Evolutionary conservation across 1,284 basidiomycete species (phyloP), one percentile per base, ranked within the genome.

Genomic region (Bjerkandera adusta): DNA sequence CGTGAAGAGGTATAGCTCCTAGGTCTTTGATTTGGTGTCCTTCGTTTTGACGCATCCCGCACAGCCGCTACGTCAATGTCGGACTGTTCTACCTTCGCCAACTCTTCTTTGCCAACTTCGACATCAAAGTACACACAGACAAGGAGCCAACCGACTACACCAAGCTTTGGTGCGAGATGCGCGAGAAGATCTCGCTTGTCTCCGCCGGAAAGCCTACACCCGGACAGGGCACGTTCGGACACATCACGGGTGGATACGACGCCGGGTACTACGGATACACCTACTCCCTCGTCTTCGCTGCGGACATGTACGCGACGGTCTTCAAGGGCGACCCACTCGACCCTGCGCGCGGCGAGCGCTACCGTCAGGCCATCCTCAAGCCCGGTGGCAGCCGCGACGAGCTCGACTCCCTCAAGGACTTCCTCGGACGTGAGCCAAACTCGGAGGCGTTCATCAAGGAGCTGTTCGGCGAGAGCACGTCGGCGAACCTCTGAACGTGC

Each of bases 261-360:
- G 86, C 84, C 8, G 87, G 88, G 11, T 90, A 90, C 61, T 91
- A 91, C 59, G 86, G 85, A 72, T 85, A 86, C 62, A 81, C 75
- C 2, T 88, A 84, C 55, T 85, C 81, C 5, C 71, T 85, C 16
- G 85, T 88, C 25, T 89, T 88, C 62, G 83, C 85, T 62, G 84
- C 83, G 36, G 87, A 90, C 64, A 90, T 90, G 86, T 90, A 86
- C 64, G 69, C 75, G 36, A 83, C 83, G 4, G 77, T 91, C n/a
- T 92, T 92, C 71, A 84, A 85, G 61, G 68, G 71, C 35, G 83
- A 87, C 54, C 89, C 88, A 20, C 70, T 92, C 49, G 78, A 85
- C 58, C 81, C 84, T 1, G 67, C 65, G 18, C 77, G 78, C 12
- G 80, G n/a, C n/a, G n/a, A n/a, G n/a, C 56, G 64, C 30, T 83